phyloP scores from a whole-genome alignment of 2,329 filamentous ascomycete genomes.

The Aureobasidium sp. region DNA sequence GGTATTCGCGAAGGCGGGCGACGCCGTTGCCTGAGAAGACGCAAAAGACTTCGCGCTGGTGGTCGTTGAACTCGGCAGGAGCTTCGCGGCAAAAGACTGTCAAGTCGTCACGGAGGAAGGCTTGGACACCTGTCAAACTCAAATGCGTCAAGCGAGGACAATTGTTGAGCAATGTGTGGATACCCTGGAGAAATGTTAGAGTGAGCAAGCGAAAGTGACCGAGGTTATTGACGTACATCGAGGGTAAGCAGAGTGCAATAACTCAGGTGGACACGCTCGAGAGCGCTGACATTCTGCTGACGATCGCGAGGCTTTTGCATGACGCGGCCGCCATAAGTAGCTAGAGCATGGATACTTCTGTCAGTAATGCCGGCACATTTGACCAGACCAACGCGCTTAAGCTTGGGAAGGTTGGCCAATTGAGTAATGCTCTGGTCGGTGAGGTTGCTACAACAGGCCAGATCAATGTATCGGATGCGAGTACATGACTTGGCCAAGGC shows the following conservation, averaged over 20 bases:
- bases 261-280: slow-evolving; percentile 92
- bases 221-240: slow-evolving; percentile 51
- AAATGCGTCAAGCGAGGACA: slow-evolving; percentile 91
- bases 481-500: slow-evolving; percentile 80
- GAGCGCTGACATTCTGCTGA: slow-evolving; percentile 51
- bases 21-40: slow-evolving; percentile 92
- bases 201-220: too few species aligned
- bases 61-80: slow-evolving; percentile 87
- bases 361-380: slow-evolving; percentile 92
- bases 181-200: slow-evolving; percentile 57
- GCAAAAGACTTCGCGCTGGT: slow-evolving; percentile 92
- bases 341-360: slow-evolving; percentile 76
- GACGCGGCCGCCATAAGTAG: slow-evolving; percentile 42
- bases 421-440: slow-evolving; percentile 82
- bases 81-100: slow-evolving; percentile 80
- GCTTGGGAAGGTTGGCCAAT: slow-evolving; percentile 79
- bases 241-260: slow-evolving; percentile 85
- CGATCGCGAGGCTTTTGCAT: slow-evolving; percentile 12
- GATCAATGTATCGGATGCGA: slow-evolving; percentile 91
- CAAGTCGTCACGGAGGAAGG: slow-evolving; percentile 80
- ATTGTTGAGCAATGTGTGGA: slow-evolving; percentile 79
- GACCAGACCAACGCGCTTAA: slow-evolving; percentile 89
- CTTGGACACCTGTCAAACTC: slow-evolving; percentile 86
- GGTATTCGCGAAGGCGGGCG: slow-evolving; percentile 64
- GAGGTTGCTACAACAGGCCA: slow-evolving; percentile 86